Percentiles rank a stretch among this genome's conserved stretches.
phyloP scores from a whole-genome alignment of 2,329 filamentous ascomycete genomes.

The Cercospora nicotianae region DNA sequence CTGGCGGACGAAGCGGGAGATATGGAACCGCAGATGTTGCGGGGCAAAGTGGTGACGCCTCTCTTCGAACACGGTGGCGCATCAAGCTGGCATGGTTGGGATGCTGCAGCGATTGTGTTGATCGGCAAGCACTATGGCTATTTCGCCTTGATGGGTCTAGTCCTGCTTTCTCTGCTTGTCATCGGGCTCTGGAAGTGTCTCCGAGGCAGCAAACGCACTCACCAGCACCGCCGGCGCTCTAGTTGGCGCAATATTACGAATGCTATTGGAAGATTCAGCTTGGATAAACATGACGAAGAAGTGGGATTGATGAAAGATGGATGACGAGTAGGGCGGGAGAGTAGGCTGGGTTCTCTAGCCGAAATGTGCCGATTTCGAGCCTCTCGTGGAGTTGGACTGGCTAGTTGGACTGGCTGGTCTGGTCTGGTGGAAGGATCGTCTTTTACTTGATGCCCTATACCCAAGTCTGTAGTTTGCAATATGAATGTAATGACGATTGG shows the following conservation, averaged over 20 bases:
- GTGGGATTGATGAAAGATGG: slow-evolving; percentile 22
- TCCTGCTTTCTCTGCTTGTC: neutral
- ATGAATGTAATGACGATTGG: neutral
- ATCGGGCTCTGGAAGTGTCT: slow-evolving; percentile 14
- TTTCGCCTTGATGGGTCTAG: slow-evolving; percentile 13
- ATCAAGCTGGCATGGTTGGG: slow-evolving; percentile 36
- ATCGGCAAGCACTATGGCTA: slow-evolving; percentile 30
- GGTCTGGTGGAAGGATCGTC: neutral
- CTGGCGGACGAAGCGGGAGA: slow-evolving; percentile 30
- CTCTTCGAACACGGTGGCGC: slow-evolving; percentile 34
- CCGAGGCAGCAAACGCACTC: slow-evolving; percentile 1
- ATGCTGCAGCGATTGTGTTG: slow-evolving; percentile 29
- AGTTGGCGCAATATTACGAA: slow-evolving; percentile 16
- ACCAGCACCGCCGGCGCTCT: slow-evolving; percentile 8
- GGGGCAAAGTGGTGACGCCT: slow-evolving; percentile 32
- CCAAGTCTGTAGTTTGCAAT: neutral
- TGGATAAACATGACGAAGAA: slow-evolving; percentile 21
- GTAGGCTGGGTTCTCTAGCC: neutral
- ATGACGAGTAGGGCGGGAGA: neutral
- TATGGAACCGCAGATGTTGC: slow-evolving; percentile 33
- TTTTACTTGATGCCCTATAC: neutral
- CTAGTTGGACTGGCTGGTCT: neutral
- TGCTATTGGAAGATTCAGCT: slow-evolving; percentile 14
- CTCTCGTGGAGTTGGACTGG: neutral
- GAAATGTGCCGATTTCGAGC: neutral